Percentiles rank a stretch among this genome's conserved stretches.
Conservation (phyloP, 2,329 filamentous ascomycete genomes). For the Diaporthe aspalathi region DNA sequence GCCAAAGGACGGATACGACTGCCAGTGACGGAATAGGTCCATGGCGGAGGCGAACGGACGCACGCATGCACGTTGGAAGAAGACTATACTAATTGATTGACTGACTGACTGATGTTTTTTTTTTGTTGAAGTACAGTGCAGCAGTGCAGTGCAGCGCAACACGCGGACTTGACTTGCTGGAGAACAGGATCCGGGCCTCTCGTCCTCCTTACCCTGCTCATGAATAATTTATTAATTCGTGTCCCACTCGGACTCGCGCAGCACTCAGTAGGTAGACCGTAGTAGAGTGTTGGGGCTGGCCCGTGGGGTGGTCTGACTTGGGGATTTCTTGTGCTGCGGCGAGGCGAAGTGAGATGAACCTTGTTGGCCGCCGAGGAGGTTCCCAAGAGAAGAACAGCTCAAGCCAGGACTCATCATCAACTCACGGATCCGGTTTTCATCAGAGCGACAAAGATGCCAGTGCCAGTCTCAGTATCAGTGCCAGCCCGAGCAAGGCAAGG, state of each 20-base stretch:
- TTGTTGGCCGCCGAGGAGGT: conserved; percentile 8
- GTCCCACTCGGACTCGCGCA: not conserved
- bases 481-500: not conserved
- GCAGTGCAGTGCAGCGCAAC: too few species aligned
- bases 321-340: conserved; percentile 18
- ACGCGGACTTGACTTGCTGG: too few species aligned
- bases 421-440: too few species aligned
- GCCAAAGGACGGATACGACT: conserved; percentile 27
- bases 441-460: too few species aligned
- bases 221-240: conserved; percentile 22
- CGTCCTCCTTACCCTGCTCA: not conserved
- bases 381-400: not conserved
- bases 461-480: too few species aligned
- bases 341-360: conserved; percentile 27
- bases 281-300: not conserved
- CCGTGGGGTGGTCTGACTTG: conserved; percentile 27
- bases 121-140: too few species aligned
- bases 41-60: not conserved
- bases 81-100: not conserved
- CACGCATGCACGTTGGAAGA: not conserved
- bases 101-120: not conserved
- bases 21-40: conserved; percentile 24
- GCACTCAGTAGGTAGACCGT: too few species aligned
- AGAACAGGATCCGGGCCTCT: not conserved
- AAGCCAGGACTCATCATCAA: too few species aligned